These are phyloP conservation scores for Penstemon davidsonii DNA, from an alignment of 257 asterid species.

Conservation along the genomic window DNA sequence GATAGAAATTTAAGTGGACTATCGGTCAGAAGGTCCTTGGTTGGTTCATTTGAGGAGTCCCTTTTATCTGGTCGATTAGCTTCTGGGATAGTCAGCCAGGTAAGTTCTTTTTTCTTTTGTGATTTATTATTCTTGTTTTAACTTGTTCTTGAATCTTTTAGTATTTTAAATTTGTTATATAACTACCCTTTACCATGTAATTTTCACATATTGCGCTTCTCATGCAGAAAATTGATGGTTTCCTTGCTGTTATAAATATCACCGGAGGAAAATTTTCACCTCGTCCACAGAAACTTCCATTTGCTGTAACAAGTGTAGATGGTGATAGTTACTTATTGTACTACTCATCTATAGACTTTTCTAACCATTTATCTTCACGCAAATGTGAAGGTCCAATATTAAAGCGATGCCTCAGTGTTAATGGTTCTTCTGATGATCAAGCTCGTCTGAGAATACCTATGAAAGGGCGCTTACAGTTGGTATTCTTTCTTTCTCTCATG, in stretches of 20 bases:
- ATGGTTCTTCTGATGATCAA: slow-evolving; percentile 54
- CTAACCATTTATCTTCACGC: slow-evolving; percentile 41
- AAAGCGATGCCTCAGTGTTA: slow-evolving; percentile 68
- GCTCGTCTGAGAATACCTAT: slow-evolving; percentile 76
- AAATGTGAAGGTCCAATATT: slow-evolving; percentile 53
- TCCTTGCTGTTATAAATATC: slow-evolving; percentile 80
- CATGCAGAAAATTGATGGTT: slow-evolving; percentile 85
- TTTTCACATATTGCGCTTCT: slow-evolving; percentile 11
- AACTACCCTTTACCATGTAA: neutral
- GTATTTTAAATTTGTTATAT: neutral
- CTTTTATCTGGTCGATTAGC: slow-evolving; percentile 86
- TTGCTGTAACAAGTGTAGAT: slow-evolving; percentile 79
- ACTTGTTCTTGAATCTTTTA: slow-evolving; percentile 3
- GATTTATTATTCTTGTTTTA: slow-evolving; percentile 10
- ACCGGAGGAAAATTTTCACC: slow-evolving; percentile 90
- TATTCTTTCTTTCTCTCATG: slow-evolving; percentile 35
- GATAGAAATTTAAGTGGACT: slow-evolving; percentile 64
- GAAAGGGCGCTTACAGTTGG: slow-evolving; percentile 91
- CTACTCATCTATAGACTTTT: slow-evolving; percentile 81
- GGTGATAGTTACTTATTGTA: slow-evolving; percentile 76
- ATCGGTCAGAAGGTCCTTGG: slow-evolving; percentile 76
- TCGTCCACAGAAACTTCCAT: slow-evolving; percentile 86
- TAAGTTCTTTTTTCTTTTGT: slow-evolving; percentile 6
- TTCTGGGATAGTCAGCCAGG: slow-evolving; percentile 77
- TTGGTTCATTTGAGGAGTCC: slow-evolving; percentile 95